These are phyloP conservation scores for Scorias spongiosa DNA, from an alignment of 2,329 filamentous ascomycete species.

Conservation along the genomic window DNA sequence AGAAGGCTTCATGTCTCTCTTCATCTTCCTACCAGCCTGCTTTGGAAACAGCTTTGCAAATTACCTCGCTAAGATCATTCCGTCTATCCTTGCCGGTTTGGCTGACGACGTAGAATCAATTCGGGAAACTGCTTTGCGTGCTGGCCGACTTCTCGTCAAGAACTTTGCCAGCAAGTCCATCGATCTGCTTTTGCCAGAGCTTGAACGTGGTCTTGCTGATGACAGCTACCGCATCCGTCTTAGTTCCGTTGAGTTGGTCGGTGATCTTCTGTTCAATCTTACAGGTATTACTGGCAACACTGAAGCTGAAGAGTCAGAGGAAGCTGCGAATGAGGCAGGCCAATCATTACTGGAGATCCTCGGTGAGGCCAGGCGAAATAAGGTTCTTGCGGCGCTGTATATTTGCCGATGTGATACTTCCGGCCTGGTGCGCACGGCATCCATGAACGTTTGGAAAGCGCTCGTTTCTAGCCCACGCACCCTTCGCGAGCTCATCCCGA, in stretches of 20 bases:
- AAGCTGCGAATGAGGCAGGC: constrained; percentile 70
- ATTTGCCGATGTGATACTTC: constrained; percentile 97
- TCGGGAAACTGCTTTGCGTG: constrained; percentile 86
- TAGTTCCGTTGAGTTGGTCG: constrained; percentile 93
- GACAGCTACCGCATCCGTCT: constrained; percentile 95
- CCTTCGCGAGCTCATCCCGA: constrained; percentile 88
- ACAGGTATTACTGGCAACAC: constrained; percentile 75
- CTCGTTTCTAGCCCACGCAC: constrained; percentile 82
- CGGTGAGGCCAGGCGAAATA: constrained; percentile 91
- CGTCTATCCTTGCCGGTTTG: constrained; percentile 81
- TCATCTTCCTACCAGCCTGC: constrained; percentile 97
- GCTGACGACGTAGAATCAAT: constrained; percentile 95
- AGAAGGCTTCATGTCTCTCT: constrained; percentile 98
- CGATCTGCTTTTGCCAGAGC: constrained; percentile 80
- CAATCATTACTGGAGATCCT: constrained; percentile 88
- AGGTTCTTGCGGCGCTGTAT: constrained; percentile 90
- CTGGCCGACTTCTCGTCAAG: constrained; percentile 88
- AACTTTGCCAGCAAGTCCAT: constrained; percentile 95
- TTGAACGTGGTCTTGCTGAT: constrained; percentile 92
- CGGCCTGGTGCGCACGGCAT: constrained; percentile 73
- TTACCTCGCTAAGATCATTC: constrained; percentile 90
- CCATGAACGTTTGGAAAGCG: constrained; percentile 91
- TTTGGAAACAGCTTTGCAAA: constrained; percentile 97
- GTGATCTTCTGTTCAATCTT: constrained; percentile 92
- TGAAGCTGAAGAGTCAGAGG: constrained; percentile 65